Base-by-base conservation (phyloP, 176 grass and related monocot species). In the Triticum timopheevii region DNA sequence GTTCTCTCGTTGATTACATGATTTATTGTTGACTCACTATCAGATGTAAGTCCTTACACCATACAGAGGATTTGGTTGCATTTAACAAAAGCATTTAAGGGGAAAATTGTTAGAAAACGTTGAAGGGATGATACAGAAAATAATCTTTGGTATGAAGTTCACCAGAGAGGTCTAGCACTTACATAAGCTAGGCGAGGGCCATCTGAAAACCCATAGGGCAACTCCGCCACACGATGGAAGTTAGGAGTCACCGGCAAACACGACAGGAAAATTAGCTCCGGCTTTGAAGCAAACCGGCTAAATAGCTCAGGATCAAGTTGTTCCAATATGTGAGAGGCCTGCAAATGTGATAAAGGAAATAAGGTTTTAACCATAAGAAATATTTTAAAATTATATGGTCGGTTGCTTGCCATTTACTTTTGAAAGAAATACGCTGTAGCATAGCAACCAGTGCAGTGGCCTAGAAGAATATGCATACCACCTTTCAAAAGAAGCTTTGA, bases 231-330 rank as follows among this genome's bases (percentile, higher is more conserved):
- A 61, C 93, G 91, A 82, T 98, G 96, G 72, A 83, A 86, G 77
- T 96, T 98, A 86, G 88, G 87, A 81, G 96, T 94, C 71, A 98
- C 88, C 34, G 96, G 96, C 78, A 96, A 83, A 86, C 82, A 89
- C 22, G 96, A 96, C 38, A 98, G 64, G 73, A 98, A 96, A 28
- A 92, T 77, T 68, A 95, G 80, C 65, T 91, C 93, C 52, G 85
- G 75, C 56, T 87, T 98, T 84, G 88, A 82, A 74, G 85, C 76
- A 72, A 98, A 92, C 72, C 88, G 86, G 65, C 86, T 25, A 62
- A 98, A 85, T 69, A 94, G 90, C 79, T 93, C 87, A 86, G 86
- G 87, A 77, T 98, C 90, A 87, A 89, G 68, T 84, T 88, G 68
- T 85, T 96, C 87, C 72, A 98, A 83, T 40, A 98, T 84, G 65